phyloP scores from a whole-genome alignment of 192 early-diverging fungal genomes.

The Coemansia sp. region DNA sequence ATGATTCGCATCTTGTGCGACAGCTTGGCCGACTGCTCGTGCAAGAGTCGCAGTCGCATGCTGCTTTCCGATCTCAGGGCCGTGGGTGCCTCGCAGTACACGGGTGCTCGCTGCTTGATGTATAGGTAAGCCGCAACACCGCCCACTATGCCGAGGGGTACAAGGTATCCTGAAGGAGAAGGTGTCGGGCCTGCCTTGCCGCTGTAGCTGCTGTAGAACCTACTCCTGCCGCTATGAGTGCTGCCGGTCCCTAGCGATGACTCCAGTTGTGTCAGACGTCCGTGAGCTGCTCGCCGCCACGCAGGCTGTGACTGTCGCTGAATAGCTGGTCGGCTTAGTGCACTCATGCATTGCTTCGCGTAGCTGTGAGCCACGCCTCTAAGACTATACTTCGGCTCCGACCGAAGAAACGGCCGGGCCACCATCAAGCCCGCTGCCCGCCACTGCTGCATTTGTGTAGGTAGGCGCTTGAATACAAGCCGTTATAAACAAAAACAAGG shows the following conservation, averaged over 20 bases:
- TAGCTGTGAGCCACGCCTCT: neutral
- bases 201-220: neutral
- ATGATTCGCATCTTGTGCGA: conserved; percentile 12
- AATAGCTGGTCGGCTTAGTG: neutral
- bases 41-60: conserved; percentile 37
- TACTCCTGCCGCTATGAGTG: neutral
- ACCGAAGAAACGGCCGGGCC: conserved; percentile 1
- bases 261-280: neutral
- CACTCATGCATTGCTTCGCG: neutral
- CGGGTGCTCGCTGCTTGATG: conserved; percentile 8
- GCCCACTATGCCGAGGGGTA: conserved; percentile 26
- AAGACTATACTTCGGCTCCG: neutral
- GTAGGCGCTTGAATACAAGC: neutral
- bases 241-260: neutral
- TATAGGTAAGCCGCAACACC: conserved; percentile 23
- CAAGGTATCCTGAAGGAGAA: neutral
- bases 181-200: neutral
- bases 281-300: neutral
- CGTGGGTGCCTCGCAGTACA: conserved; percentile 25
- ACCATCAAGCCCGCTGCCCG: neutral
- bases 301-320: neutral
- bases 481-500: neutral
- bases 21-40: conserved; percentile 30
- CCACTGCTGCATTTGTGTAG: conserved; percentile 3
- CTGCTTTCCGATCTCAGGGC: conserved; percentile 14